Conservation (phyloP, 2,329 filamentous ascomycete species). For the Fusarium sambucinum region DNA sequence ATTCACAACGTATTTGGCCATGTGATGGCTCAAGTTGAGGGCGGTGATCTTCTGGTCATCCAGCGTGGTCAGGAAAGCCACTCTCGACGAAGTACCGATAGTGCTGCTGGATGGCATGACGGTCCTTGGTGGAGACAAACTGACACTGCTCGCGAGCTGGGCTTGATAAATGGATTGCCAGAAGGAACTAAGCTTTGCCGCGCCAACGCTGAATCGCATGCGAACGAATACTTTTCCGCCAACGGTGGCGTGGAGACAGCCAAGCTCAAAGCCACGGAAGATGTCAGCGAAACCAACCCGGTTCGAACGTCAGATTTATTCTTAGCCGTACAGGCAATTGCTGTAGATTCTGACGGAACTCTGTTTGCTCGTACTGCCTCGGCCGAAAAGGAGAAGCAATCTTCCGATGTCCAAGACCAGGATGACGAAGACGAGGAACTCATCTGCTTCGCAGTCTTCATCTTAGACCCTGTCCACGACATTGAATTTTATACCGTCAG, state of each 20-base stretch:
- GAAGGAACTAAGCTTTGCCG: constrained; percentile 93
- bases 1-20: constrained; percentile 92
- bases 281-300: constrained; percentile 85
- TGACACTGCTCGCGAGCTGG: constrained; percentile 78
- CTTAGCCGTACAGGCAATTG: constrained; percentile 91
- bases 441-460: constrained; percentile 80
- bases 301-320: constrained; percentile 95
- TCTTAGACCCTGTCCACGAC: constrained; percentile 89
- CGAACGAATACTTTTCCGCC: constrained; percentile 83
- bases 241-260: constrained; percentile 85
- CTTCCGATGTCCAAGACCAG: constrained; percentile 64
- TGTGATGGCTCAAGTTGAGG: constrained; percentile 99
- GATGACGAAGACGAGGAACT: constrained; percentile 67
- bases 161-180: constrained; percentile 80
- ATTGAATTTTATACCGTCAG: constrained; percentile 88
- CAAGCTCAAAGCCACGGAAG: constrained; percentile 81
- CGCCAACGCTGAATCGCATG: constrained; percentile 88
- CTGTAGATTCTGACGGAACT: constrained; percentile 70
- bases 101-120: constrained; percentile 82
- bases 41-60: constrained; percentile 92
- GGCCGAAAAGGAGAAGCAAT: constrained; percentile 66
- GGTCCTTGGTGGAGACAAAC: constrained; percentile 94
- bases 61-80: constrained; percentile 91
- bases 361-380: constrained; percentile 74
- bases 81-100: constrained; percentile 71